A percentile compares a stretch with the other conserved stretches of the same genome.
Evolutionary conservation across 768 basidiomycete species (phyloP).

Genomic region (Phanerochaete sordida): DNA sequence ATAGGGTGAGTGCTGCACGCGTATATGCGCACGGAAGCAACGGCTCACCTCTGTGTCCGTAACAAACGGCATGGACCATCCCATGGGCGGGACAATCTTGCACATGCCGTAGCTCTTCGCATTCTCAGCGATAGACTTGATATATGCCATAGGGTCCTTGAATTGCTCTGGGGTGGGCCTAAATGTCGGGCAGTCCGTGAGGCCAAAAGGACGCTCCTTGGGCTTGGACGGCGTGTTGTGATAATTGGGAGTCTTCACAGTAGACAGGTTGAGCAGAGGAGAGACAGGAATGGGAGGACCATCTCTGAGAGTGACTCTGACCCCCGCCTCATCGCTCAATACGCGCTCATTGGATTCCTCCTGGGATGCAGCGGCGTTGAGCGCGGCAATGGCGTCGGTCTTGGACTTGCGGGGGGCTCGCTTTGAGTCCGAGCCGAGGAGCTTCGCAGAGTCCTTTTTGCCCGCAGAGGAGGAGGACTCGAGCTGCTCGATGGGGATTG

Average conservation of each 20-base stretch:
- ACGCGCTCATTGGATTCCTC: slow-evolving; percentile 47
- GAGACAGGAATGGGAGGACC: slow-evolving; percentile 58
- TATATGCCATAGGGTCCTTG: slow-evolving; percentile 91
- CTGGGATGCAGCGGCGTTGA: slow-evolving; percentile 62
- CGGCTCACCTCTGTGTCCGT: slow-evolving; percentile 84
- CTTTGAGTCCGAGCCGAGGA: slow-evolving; percentile 36
- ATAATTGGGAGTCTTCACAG: slow-evolving; percentile 66
- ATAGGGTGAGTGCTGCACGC: neutral
- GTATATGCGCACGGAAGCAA: slow-evolving; percentile 15
- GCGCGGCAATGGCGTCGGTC: slow-evolving; percentile 79
- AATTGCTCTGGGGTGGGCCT: slow-evolving; percentile 91
- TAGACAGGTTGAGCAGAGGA: slow-evolving; percentile 59
- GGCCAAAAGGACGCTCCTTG: slow-evolving; percentile 72
- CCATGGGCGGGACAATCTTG: slow-evolving; percentile 91
- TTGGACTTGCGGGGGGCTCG: slow-evolving; percentile 89
- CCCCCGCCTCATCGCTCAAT: slow-evolving; percentile 42
- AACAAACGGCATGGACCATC: slow-evolving; percentile 95
- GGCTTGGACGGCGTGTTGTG: slow-evolving; percentile 37
- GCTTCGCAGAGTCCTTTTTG: slow-evolving; percentile 26
- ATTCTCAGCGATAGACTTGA: slow-evolving; percentile 70
- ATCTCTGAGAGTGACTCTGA: slow-evolving; percentile 33
- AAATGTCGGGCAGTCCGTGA: slow-evolving; percentile 87
- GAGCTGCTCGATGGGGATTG: slow-evolving; percentile 52
- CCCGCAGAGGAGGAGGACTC: slow-evolving; percentile 25
- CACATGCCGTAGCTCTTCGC: slow-evolving; percentile 86